Percentiles rank a stretch among this genome's conserved stretches.
phyloP scores from a whole-genome alignment of 805 yeast species.

The Kluyveromyces siamensis region DNA sequence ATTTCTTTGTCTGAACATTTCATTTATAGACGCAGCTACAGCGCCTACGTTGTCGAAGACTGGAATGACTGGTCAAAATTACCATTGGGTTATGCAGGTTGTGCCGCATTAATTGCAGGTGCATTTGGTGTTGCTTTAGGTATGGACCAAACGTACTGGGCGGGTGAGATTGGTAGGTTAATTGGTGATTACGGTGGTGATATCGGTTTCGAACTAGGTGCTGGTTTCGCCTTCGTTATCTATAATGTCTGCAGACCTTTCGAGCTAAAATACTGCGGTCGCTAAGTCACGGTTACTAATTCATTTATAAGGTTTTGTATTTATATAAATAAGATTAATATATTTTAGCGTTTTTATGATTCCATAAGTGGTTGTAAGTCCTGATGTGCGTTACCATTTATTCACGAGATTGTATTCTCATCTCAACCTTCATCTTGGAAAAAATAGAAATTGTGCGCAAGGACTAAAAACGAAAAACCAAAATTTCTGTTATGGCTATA shows the following conservation, averaged over 20 bases:
- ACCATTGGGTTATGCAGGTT: slow-evolving; percentile 75
- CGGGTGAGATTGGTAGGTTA: slow-evolving; percentile 53
- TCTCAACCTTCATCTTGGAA: too few relatives aligned
- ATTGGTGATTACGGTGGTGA: slow-evolving; percentile 75
- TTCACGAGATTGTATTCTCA: too few relatives aligned
- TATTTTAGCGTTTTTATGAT: neutral
- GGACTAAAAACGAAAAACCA: too few relatives aligned
- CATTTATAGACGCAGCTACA: slow-evolving; percentile 56
- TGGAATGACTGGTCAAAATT: slow-evolving; percentile 49
- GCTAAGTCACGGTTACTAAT: slow-evolving; percentile 10
- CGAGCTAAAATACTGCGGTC: slow-evolving; percentile 54
- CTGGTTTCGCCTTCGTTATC: slow-evolving; percentile 54
- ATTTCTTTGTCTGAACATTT: slow-evolving; percentile 77
- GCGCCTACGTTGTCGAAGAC: slow-evolving; percentile 53
- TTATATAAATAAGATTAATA: neutral
- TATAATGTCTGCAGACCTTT: slow-evolving; percentile 51
- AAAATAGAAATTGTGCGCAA: too few relatives aligned
- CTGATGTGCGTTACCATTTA: too few relatives aligned
- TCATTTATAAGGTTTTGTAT: neutral
- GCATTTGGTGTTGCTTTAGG: slow-evolving; percentile 81
- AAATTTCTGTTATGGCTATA: too few relatives aligned
- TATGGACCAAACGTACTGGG: slow-evolving; percentile 80
- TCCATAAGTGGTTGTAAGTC: neutral
- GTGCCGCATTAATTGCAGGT: slow-evolving; percentile 71
- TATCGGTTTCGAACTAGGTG: slow-evolving; percentile 74